Conservation (phyloP, 345 rosid species). For the Gossypium rotundifolium region DNA sequence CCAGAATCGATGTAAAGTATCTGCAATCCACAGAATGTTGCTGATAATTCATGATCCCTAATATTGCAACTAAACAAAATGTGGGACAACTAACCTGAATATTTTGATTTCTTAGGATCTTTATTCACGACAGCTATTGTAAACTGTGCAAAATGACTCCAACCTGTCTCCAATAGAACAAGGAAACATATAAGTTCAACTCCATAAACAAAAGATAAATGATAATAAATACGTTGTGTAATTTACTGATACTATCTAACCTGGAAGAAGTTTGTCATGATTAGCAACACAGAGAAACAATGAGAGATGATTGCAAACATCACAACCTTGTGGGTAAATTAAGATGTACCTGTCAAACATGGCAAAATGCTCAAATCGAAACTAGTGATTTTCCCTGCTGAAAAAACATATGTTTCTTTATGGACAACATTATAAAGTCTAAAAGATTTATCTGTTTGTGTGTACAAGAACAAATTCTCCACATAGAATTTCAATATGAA, state of each 20-base stretch:
- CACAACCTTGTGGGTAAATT: slow-evolving; percentile 90
- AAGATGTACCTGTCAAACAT: slow-evolving; percentile 65
- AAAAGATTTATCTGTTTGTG: neutral
- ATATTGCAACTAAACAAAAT: neutral
- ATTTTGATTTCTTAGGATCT: slow-evolving; percentile 85
- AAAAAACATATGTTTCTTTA: neutral
- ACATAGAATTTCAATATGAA: neutral
- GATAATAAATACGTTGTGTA: neutral
- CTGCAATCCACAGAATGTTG: slow-evolving; percentile 37
- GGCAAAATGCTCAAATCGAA: slow-evolving; percentile 10
- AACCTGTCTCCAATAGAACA: slow-evolving; percentile 45
- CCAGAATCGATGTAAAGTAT: slow-evolving; percentile 85
- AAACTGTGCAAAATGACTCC: slow-evolving; percentile 97
- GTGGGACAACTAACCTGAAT: slow-evolving; percentile 57
- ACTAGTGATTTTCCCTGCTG: neutral
- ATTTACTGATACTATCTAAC: slow-evolving; percentile 29
- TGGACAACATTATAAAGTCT: neutral
- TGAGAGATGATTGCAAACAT: slow-evolving; percentile 86
- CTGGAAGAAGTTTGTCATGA: slow-evolving; percentile 94
- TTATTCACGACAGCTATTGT: slow-evolving; percentile 87
- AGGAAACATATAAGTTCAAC: slow-evolving; percentile 3
- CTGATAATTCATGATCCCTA: slow-evolving; percentile 11
- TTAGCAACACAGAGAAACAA: slow-evolving; percentile 87
- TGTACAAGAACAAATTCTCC: neutral
- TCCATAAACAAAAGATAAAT: neutral